Conservation (phyloP, 805 yeast genomes). For the Trichomonascus vanleenenianus region DNA sequence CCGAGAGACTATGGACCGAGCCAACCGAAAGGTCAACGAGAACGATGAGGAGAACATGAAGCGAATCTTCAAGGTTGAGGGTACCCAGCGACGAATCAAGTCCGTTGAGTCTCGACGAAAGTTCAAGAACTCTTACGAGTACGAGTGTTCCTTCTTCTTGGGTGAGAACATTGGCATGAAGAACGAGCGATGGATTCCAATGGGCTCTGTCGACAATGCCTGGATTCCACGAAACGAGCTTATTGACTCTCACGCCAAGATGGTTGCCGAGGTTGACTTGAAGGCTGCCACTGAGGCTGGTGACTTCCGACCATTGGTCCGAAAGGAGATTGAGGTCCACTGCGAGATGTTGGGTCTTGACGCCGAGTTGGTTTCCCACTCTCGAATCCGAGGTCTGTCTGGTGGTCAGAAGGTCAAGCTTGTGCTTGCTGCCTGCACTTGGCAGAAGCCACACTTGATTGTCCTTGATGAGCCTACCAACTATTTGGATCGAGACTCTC, state of each 20-base stretch:
- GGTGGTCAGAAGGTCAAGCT: slow-evolving; percentile 99
- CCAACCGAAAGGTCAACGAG: slow-evolving; percentile 97
- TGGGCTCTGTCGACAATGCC: slow-evolving; percentile 99
- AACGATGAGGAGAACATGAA: slow-evolving; percentile 97
- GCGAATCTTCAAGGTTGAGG: slow-evolving; percentile 98
- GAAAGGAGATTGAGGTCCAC: slow-evolving; percentile 99
- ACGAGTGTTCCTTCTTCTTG: slow-evolving; percentile 93
- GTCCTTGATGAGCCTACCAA: slow-evolving; percentile 99
- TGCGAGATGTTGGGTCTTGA: slow-evolving; percentile 98
- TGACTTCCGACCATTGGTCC: slow-evolving; percentile 99
- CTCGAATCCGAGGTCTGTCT: slow-evolving; percentile 99
- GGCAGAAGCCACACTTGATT: slow-evolving; percentile 99
- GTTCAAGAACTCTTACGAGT: slow-evolving; percentile 99
- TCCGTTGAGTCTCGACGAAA: slow-evolving; percentile 96
- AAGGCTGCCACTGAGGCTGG: slow-evolving; percentile 99
- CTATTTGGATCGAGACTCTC: slow-evolving; percentile 98
- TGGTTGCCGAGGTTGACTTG: slow-evolving; percentile 99
- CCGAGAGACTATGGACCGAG: slow-evolving; percentile 99
- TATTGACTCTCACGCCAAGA: slow-evolving; percentile 93
- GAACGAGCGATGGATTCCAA: slow-evolving; percentile 98
- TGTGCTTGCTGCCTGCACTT: slow-evolving; percentile 99
- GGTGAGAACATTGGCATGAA: slow-evolving; percentile 99
- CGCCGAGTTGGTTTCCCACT: slow-evolving; percentile 98
- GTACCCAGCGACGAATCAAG: slow-evolving; percentile 94
- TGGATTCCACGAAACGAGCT: slow-evolving; percentile 99